A percentile compares a stretch with the other conserved stretches of the same genome.
These are phyloP conservation scores for Sporothrix pallida DNA, from an alignment of 2,329 filamentous ascomycete species.

Conservation along the genomic window DNA sequence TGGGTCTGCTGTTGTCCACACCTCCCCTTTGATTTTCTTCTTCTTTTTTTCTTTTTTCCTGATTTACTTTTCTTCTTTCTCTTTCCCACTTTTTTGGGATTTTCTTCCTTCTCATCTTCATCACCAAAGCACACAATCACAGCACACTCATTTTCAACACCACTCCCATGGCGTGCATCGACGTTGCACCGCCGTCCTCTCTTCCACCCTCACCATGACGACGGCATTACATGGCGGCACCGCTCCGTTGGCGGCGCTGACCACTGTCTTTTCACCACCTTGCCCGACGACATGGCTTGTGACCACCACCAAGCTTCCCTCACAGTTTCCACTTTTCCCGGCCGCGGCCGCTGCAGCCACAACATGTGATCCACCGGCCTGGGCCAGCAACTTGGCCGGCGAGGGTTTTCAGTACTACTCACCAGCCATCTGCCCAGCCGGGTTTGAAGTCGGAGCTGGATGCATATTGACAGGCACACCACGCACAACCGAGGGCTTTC, in stretches of 20 bases:
- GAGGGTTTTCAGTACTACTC: conserved; percentile 50
- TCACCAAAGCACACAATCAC: neutral
- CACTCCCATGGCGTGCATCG: conserved; percentile 16
- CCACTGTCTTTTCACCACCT: conserved; percentile 50
- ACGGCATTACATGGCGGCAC: conserved; percentile 41
- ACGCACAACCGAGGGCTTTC: conserved; percentile 36
- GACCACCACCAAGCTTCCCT: conserved; percentile 48
- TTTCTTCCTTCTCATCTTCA: too few relatives aligned
- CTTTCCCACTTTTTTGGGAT: neutral
- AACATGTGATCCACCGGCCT: conserved; percentile 44
- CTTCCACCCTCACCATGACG: conserved; percentile 33
- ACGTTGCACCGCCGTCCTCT: neutral
- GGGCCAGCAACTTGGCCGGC: conserved; percentile 45
- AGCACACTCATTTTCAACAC: neutral
- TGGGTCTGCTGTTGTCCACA: neutral
- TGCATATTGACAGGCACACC: conserved; percentile 40
- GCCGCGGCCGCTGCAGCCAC: conserved; percentile 41
- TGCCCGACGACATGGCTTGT: conserved; percentile 51
- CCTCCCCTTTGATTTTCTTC: neutral
- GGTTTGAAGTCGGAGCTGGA: conserved; percentile 45
- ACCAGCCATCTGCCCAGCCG: conserved; percentile 49
- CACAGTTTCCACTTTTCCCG: conserved; percentile 48
- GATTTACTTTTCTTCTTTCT: neutral
- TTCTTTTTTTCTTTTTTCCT: neutral
- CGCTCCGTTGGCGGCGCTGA: conserved; percentile 47